These are phyloP conservation scores for Haberlea rhodopensis DNA, from an alignment of 257 asterid species.

Conservation along the genomic window DNA sequence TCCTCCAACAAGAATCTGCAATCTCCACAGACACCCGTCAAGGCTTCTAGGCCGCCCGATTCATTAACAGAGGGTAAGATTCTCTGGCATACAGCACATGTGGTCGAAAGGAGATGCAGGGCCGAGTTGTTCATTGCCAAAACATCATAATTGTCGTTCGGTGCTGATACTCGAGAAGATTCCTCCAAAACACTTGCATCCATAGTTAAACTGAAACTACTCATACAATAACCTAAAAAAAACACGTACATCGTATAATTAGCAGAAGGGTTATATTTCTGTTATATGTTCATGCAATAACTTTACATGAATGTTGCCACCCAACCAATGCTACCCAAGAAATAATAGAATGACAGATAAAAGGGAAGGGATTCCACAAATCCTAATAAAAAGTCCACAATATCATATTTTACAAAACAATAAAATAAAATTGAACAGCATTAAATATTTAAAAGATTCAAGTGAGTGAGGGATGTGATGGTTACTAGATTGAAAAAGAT, in stretches of 20 bases:
- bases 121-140: conserved; percentile 26
- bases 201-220: not conserved
- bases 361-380: not conserved
- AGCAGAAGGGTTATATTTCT: not conserved
- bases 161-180: conserved; percentile 33
- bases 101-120: conserved; percentile 19
- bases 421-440: no score
- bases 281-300: not conserved
- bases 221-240: not conserved
- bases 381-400: not conserved
- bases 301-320: not conserved
- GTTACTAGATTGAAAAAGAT: not conserved
- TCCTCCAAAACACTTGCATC: conserved; percentile 37
- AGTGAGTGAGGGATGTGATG: no score
- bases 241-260: not conserved
- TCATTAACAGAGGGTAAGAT: conserved; percentile 38
- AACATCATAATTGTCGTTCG: conserved; percentile 25
- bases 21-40: conserved; percentile 55
- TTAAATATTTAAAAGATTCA: no score
- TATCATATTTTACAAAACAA: no score
- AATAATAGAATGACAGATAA: no score
- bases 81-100: conserved; percentile 67
- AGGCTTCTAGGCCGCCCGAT: conserved; percentile 43
- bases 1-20: conserved; percentile 83
- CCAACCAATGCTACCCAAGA: not conserved